These are phyloP conservation scores for Sugiyamaella pinicola DNA, from an alignment of 1,139 yeast species.

Conservation along the genomic window DNA sequence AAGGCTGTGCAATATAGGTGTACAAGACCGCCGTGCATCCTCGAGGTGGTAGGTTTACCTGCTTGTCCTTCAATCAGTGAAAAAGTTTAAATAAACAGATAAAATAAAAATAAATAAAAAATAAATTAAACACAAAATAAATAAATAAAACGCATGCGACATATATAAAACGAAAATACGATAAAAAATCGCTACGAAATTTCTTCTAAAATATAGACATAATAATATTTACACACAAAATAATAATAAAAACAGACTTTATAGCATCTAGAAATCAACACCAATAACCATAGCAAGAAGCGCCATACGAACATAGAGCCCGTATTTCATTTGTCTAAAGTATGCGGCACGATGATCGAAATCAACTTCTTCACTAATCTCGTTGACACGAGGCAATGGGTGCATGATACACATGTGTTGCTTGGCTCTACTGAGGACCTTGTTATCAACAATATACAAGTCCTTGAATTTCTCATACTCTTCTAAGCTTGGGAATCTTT, in stretches of 20 bases:
- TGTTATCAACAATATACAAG: conserved; percentile 89
- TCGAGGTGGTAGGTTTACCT: not conserved
- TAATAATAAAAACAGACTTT: conserved; percentile 10
- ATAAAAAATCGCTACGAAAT: conserved; percentile 18
- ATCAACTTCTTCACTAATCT: conserved; percentile 97
- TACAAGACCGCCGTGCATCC: conserved; percentile 1
- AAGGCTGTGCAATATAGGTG: not conserved
- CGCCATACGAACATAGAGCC: conserved; percentile 98
- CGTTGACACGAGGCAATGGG: conserved; percentile 96
- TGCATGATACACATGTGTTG: conserved; percentile 99
- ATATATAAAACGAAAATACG: conserved; percentile 19
- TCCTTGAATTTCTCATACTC: conserved; percentile 91
- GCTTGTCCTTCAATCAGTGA: not conserved
- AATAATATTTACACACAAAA: conserved; percentile 10
- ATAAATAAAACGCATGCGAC: conserved; percentile 22
- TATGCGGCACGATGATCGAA: conserved; percentile 99
- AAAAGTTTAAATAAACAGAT: conserved; percentile 5
- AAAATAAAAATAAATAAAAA: conserved; percentile 20
- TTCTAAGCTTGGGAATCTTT: conserved; percentile 75
- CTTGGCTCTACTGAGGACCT: conserved; percentile 86
- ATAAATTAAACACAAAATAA: conserved; percentile 1
- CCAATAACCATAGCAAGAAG: conserved; percentile 97
- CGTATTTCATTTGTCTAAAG: conserved; percentile 85
- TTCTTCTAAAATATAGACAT: conserved; percentile 20
- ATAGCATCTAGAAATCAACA: conserved; percentile 23